Conservation (phyloP, 768 basidiomycete genomes). For the Lentinula guzmanii region DNA sequence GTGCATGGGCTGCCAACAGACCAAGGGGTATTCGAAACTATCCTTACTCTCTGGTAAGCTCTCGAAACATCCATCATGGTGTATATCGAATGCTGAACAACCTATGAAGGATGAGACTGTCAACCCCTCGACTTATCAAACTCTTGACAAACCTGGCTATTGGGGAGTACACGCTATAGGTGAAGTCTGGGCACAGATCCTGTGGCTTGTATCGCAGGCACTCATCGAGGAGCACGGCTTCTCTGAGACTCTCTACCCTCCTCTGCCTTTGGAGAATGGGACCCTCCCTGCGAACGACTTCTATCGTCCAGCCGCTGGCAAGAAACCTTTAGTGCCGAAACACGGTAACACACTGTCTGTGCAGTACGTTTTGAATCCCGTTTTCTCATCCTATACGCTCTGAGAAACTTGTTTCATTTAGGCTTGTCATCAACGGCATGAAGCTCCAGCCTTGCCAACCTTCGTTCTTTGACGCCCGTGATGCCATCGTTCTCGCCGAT, state of each 20-base stretch:
- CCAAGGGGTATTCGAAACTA: slow-evolving; percentile 80
- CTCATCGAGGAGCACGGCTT: slow-evolving; percentile 83
- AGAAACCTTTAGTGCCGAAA: slow-evolving; percentile 70
- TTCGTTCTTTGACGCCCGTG: slow-evolving; percentile 83
- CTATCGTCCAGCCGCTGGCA: slow-evolving; percentile 48
- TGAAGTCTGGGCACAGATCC: slow-evolving; percentile 93
- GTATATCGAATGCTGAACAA: neutral
- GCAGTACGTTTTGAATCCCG: slow-evolving; percentile 39
- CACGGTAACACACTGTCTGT: slow-evolving; percentile 86
- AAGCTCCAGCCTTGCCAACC: slow-evolving; percentile 93
- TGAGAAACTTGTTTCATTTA: slow-evolving; percentile 12
- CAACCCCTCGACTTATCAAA: slow-evolving; percentile 94
- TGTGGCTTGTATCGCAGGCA: slow-evolving; percentile 72
- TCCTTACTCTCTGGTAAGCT: slow-evolving; percentile 64
- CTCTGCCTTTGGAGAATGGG: slow-evolving; percentile 57
- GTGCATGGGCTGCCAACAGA: slow-evolving; percentile 88
- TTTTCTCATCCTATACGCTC: neutral
- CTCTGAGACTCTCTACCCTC: slow-evolving; percentile 76
- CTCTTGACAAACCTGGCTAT: slow-evolving; percentile 88
- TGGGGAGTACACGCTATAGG: slow-evolving; percentile 92
- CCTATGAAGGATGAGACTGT: slow-evolving; percentile 43
- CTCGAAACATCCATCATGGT: neutral
- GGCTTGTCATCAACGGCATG: slow-evolving; percentile 86
- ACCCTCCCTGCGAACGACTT: slow-evolving; percentile 67
- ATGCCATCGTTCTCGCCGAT: slow-evolving; percentile 90